These are phyloP conservation scores for Aspergillus fructus DNA, from an alignment of 2,329 filamentous ascomycete genomes.

Conservation along the genomic window DNA sequence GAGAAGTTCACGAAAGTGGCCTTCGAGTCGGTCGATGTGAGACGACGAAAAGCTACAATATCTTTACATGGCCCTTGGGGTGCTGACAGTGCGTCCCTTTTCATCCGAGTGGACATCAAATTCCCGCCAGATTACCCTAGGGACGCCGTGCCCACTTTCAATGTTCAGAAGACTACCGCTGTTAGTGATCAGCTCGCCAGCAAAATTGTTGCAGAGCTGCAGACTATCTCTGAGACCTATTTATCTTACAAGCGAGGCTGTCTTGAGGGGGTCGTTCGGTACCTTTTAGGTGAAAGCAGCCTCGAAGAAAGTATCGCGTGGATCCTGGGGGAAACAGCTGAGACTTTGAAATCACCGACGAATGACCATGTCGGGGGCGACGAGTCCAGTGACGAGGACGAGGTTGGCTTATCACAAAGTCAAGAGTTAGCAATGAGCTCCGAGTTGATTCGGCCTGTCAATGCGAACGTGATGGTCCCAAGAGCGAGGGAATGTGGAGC, in stretches of 20 bases:
- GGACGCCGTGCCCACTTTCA: conserved; percentile 50
- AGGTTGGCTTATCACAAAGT: conserved; percentile 48
- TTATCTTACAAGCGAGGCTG: conserved; percentile 54
- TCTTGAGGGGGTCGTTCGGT: conserved; percentile 62
- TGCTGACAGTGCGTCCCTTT: conserved; percentile 50
- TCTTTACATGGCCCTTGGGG: conserved; percentile 63
- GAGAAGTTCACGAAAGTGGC: conserved; percentile 61
- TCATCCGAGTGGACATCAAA: conserved; percentile 57
- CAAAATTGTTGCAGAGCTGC: conserved; percentile 52
- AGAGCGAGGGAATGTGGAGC: conserved; percentile 60
- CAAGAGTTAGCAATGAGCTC: conserved; percentile 50
- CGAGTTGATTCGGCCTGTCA: conserved; percentile 53
- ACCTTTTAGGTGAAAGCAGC: conserved; percentile 58
- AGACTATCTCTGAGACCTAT: conserved; percentile 56
- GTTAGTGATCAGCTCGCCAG: conserved; percentile 53
- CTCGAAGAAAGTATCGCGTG: conserved; percentile 57
- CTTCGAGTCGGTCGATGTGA: conserved; percentile 60
- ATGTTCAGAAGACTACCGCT: conserved; percentile 57
- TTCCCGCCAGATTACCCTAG: conserved; percentile 60
- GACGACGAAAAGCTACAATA: conserved; percentile 54
- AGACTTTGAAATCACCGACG: conserved; percentile 44
- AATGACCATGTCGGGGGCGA: conserved; percentile 58
- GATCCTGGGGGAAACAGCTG: conserved; percentile 58
- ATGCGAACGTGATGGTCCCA: conserved; percentile 65
- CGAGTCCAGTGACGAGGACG: conserved; percentile 82